Evolutionary conservation across 192 early-diverging fungal genomes (phyloP).

Genomic region (Coemansia furcata): DNA sequence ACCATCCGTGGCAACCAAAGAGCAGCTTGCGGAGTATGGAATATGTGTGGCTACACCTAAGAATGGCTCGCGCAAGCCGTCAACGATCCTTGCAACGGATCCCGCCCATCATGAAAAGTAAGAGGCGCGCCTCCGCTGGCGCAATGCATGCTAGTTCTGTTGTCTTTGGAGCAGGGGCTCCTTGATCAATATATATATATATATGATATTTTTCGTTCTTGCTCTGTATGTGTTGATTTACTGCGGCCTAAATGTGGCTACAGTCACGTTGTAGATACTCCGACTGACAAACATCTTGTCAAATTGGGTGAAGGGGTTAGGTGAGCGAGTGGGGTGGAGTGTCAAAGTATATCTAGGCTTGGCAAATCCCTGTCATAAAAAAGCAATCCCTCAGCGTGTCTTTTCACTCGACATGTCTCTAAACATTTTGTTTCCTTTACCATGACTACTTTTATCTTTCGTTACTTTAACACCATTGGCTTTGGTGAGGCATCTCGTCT

Average conservation of each 20-base stretch:
- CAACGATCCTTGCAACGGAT: background rate
- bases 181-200: background rate
- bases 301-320: background rate
- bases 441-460: constrained; percentile 21
- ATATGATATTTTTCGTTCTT: background rate
- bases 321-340: no score
- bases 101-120: background rate
- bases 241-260: background rate
- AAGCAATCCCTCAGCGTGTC: no score
- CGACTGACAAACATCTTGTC: background rate
- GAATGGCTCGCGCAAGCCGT: background rate
- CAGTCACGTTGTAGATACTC: background rate
- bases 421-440: no score
- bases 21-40: constrained; percentile 69
- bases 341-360: no score
- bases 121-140: background rate
- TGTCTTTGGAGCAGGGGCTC: background rate
- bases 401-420: no score
- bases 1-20: constrained; percentile 60
- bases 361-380: no score
- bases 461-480: constrained; percentile 27
- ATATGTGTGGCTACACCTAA: constrained; percentile 18
- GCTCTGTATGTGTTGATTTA: background rate
- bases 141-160: background rate
- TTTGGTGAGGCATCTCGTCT: constrained; percentile 24